Evolutionary conservation across 2,329 filamentous ascomycete genomes (phyloP).

Genomic region (Aspergillus sp.): DNA sequence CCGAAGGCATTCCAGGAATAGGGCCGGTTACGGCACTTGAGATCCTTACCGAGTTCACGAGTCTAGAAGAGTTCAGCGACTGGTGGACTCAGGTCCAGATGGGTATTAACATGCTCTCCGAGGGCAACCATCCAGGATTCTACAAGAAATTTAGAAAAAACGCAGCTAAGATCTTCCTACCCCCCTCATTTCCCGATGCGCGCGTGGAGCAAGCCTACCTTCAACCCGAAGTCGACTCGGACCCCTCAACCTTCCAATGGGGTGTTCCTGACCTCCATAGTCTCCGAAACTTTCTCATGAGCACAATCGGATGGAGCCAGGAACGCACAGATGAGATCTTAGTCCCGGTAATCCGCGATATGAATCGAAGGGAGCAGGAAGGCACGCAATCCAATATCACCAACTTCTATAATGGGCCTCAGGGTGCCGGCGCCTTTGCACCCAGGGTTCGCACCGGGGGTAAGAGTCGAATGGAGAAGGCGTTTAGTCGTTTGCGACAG

Average conservation of each 20-base stretch:
- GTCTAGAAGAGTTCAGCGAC: constrained; percentile 64
- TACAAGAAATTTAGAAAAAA: constrained; percentile 82
- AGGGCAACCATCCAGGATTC: constrained; percentile 53
- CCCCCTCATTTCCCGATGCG: constrained; percentile 66
- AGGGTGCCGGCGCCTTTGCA: constrained; percentile 55
- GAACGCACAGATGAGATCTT: constrained; percentile 93
- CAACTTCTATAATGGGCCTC: constrained; percentile 69
- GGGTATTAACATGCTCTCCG: constrained; percentile 51
- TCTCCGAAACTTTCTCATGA: constrained; percentile 74
- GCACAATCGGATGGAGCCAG: constrained; percentile 83
- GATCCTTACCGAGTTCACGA: constrained; percentile 79
- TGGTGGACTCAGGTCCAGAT: constrained; percentile 81
- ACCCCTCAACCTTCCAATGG: constrained; percentile 79
- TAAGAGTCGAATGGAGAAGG: constrained; percentile 67
- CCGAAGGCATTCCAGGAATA: constrained; percentile 80
- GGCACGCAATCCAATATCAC: constrained; percentile 96
- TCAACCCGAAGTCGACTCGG: constrained; percentile 73
- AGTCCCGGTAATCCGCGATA: constrained; percentile 88
- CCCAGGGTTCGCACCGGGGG: constrained; percentile 56
- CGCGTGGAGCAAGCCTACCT: constrained; percentile 78
- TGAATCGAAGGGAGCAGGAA: constrained; percentile 80
- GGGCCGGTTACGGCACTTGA: constrained; percentile 92
- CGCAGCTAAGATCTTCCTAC: constrained; percentile 76
- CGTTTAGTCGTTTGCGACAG: constrained; percentile 58
- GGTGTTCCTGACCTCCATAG: constrained; percentile 88